Conservation (phyloP, 75 land plant genomes). For the Pinus albicaulis region DNA sequence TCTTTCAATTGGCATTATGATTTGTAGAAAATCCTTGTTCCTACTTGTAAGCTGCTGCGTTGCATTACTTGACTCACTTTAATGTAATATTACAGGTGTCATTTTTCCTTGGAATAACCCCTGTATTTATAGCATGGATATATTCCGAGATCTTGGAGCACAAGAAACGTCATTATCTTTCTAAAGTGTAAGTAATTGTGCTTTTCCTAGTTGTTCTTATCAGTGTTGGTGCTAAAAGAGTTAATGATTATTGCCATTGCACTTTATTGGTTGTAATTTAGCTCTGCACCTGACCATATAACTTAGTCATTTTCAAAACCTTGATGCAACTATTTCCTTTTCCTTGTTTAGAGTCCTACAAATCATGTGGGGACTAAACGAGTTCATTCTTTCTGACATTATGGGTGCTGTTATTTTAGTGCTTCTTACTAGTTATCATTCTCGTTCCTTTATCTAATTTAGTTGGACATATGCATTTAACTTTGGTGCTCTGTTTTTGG, state of each 20-base stretch:
- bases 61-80: background rate
- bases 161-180: slow-evolving; percentile 31
- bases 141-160: slow-evolving; percentile 72
- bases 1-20: background rate
- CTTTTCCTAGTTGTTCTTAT: background rate
- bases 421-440: background rate
- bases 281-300: background rate
- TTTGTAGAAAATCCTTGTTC: background rate
- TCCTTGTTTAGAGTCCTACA: background rate
- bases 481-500: background rate
- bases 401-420: slow-evolving; percentile 1
- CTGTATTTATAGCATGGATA: slow-evolving; percentile 74
- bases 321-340: background rate
- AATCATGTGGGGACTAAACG: background rate
- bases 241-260: background rate
- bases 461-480: background rate
- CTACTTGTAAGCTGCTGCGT: background rate
- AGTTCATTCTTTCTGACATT: background rate
- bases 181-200: slow-evolving; percentile 66
- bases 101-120: slow-evolving; percentile 68
- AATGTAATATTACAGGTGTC: slow-evolving; percentile 48
- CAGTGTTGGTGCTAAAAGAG: background rate
- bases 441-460: background rate
- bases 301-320: background rate
- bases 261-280: background rate